A percentile compares a stretch with the other conserved stretches of the same genome.
Evolutionary conservation across 306 rosid genomes (phyloP).

Genomic region (Dalbergia oliveri): DNA sequence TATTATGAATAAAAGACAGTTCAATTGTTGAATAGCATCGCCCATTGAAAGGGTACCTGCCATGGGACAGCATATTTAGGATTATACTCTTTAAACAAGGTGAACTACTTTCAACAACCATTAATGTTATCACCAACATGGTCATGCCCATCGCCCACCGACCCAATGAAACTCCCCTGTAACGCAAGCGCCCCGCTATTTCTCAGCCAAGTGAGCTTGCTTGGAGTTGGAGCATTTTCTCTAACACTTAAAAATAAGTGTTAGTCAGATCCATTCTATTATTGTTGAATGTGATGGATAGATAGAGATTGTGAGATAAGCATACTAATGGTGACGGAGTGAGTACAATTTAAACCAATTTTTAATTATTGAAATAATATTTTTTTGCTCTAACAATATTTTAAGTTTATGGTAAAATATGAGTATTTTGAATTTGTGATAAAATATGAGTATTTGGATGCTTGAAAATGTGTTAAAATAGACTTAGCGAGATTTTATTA

Average conservation of each 20-base stretch:
- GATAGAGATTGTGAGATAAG: no score
- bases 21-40: slow-evolving; percentile 26
- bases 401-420: background rate
- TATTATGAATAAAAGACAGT: slow-evolving; percentile 3
- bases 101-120: slow-evolving; percentile 47
- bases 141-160: slow-evolving; percentile 20
- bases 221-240: background rate
- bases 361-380: no score
- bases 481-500: background rate
- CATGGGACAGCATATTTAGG: slow-evolving; percentile 17
- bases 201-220: slow-evolving; percentile 44
- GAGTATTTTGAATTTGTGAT: background rate
- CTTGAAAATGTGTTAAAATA: background rate
- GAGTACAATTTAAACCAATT: no score
- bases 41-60: background rate
- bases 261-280: no score
- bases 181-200: slow-evolving; percentile 14
- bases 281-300: no score
- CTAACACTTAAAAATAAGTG: no score
- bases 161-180: slow-evolving; percentile 29
- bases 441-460: background rate
- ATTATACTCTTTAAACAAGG: slow-evolving; percentile 27
- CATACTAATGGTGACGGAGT: no score
- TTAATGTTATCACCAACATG: slow-evolving; percentile 51
- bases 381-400: background rate